Base-by-base conservation (phyloP, 345 rosid species). In the Populus pruinosa region DNA sequence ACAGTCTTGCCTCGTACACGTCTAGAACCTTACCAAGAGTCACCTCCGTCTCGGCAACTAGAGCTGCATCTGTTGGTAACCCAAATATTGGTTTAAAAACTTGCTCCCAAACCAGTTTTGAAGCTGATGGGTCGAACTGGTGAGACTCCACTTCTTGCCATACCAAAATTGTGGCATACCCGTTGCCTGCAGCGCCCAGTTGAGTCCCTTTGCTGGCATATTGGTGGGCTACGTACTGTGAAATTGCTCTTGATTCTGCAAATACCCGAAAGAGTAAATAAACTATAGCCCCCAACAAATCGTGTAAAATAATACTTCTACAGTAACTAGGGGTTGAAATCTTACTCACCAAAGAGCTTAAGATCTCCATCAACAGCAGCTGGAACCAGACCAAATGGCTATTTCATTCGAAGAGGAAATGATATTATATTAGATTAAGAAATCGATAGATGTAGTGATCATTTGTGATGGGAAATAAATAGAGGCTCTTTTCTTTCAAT, bases 21-120 rank as follows among this genome's bases (percentile, higher is more conserved):
- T 87, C 93, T 29, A 88, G 81, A 25, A 90, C 90, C 31, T 83
- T 83, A 0, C 14, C 83, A 3, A 88, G 81, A 69, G 80, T 87
- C 8, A 31, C 77, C 47, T 81, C 84, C 0, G 80, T 79, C 78
- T 83, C 79, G 1, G 79, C 77, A 13, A 76, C 39, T 2, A 33
- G 10, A 33, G 69, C 39, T 3, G 36, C 41, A 33, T 66, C 69
- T 33, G 36, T 16, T 2, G 43, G 20, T 35, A 66, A 1, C 38
- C 69, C 69, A 35, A 27, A 7, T 6, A 27, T 55, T 29, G 79
- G 79, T 63, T 49, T 64, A 21, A 29, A 35, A 12, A 17, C 35
- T 20, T 25, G 17, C 29, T 8, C 56, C 56, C 59, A 13, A 47
- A 69, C 39, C 41, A 66, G 69, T 53, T 53, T 53, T 0, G 59